Conservation (phyloP, 495 filamentous ascomycete genomes). For the Xylaria cubensis region DNA sequence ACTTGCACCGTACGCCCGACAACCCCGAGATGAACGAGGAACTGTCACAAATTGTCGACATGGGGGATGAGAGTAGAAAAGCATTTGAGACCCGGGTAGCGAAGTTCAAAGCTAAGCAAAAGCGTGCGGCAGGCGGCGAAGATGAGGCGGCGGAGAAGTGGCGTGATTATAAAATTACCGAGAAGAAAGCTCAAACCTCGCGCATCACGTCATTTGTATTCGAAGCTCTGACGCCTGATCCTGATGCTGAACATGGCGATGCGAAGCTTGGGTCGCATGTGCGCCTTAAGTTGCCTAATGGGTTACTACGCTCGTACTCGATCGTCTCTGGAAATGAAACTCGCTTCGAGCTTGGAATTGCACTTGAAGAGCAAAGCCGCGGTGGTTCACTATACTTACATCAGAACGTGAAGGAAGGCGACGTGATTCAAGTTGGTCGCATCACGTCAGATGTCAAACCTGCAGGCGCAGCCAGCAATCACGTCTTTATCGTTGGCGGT, state of each 20-base stretch:
- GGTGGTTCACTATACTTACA: constrained; percentile 59
- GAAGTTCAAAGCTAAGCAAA: constrained; percentile 40
- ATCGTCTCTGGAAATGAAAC: constrained; percentile 52
- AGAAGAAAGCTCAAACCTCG: constrained; percentile 50
- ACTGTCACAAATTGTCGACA: constrained; percentile 51
- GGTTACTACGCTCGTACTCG: constrained; percentile 53
- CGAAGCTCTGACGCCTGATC: constrained; percentile 40
- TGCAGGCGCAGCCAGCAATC: constrained; percentile 48
- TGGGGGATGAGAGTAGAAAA: constrained; percentile 55
- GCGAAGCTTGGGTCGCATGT: constrained; percentile 49
- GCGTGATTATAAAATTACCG: constrained; percentile 52
- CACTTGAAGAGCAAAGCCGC: constrained; percentile 50
- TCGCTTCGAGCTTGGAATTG: constrained; percentile 54
- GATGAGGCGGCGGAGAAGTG: constrained; percentile 44
- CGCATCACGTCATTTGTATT: constrained; percentile 51
- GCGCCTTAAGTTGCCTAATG: constrained; percentile 54
- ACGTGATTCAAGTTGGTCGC: constrained; percentile 57
- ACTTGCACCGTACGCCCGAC: constrained; percentile 54
- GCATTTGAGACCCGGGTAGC: constrained; percentile 49
- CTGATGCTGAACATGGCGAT: constrained; percentile 27
- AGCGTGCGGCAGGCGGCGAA: constrained; percentile 37
- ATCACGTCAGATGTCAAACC: constrained; percentile 47
- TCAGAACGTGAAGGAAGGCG: constrained; percentile 39
- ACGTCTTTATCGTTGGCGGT: constrained; percentile 60
- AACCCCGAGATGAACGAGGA: constrained; percentile 53